A percentile compares a stretch with the other conserved stretches of the same genome.
Evolutionary conservation across 108 stramenopile genomes (phyloP).

Genomic region (Fistulifera solaris): DNA sequence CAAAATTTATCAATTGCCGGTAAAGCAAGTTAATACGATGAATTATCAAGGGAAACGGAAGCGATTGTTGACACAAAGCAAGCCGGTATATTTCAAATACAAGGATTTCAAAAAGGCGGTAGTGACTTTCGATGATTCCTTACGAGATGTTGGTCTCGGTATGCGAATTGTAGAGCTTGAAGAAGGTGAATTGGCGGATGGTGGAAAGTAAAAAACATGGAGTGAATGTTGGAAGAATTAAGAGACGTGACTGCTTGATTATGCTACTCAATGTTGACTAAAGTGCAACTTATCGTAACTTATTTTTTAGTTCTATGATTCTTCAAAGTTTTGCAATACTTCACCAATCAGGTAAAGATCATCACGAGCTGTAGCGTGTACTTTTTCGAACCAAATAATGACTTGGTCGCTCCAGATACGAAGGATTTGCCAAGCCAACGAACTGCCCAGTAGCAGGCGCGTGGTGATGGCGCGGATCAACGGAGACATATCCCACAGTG

Average conservation of each 20-base stretch:
- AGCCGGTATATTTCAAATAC: slow-evolving; percentile 54
- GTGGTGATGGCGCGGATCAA: too few relatives aligned
- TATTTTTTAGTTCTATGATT: not conserved
- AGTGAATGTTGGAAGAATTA: not conserved
- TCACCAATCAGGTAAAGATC: slow-evolving; percentile 78
- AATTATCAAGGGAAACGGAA: slow-evolving; percentile 80
- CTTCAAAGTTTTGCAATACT: slow-evolving; percentile 54
- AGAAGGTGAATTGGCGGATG: slow-evolving; percentile 15
- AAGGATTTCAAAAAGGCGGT: slow-evolving; percentile 81
- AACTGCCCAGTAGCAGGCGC: not conserved
- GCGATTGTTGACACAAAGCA: slow-evolving; percentile 47
- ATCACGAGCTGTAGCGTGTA: slow-evolving; percentile 75
- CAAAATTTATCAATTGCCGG: slow-evolving; percentile 87
- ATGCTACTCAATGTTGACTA: too few relatives aligned
- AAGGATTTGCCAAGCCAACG: slow-evolving; percentile 7
- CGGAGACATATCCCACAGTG: too few relatives aligned
- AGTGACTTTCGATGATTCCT: slow-evolving; percentile 69
- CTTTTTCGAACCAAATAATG: slow-evolving; percentile 56
- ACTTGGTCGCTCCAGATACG: slow-evolving; percentile 16
- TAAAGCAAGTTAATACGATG: slow-evolving; percentile 75
- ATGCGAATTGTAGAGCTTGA: slow-evolving; percentile 43
- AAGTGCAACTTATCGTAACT: too few relatives aligned
- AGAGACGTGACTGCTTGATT: too few relatives aligned
- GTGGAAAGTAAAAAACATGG: not conserved
- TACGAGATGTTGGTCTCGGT: slow-evolving; percentile 58